These are phyloP conservation scores for Tulasnella sp. DNA, from an alignment of 768 basidiomycete genomes.

Conservation along the genomic window DNA sequence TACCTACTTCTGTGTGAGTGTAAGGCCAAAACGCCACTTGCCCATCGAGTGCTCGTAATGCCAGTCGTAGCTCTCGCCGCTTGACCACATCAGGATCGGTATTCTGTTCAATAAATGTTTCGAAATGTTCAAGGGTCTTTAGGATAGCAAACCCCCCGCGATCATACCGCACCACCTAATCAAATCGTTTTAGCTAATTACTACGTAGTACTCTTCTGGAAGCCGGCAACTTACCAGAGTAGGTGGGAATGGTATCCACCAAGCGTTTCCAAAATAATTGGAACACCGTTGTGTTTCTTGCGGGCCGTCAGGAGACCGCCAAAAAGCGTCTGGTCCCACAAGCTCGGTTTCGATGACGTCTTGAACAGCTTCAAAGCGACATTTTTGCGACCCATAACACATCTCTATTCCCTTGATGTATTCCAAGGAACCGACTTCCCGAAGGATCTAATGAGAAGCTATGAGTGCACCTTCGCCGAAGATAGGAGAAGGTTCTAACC, in stretches of 20 bases:
- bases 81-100: slow-evolving; percentile 35
- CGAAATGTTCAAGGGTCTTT: slow-evolving; percentile 37
- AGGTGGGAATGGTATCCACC: slow-evolving; percentile 72
- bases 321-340: slow-evolving; percentile 63
- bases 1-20: slow-evolving; percentile 38
- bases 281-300: slow-evolving; percentile 29
- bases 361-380: slow-evolving; percentile 37
- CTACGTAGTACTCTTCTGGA: background rate
- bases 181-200: background rate
- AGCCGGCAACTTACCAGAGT: slow-evolving; percentile 35
- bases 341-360: slow-evolving; percentile 42
- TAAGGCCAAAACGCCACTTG: slow-evolving; percentile 52
- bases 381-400: slow-evolving; percentile 35
- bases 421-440: slow-evolving; percentile 46
- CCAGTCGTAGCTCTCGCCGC: slow-evolving; percentile 45
- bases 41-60: slow-evolving; percentile 53
- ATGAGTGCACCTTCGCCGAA: background rate
- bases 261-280: slow-evolving; percentile 59
- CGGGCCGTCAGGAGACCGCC: slow-evolving; percentile 30
- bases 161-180: slow-evolving; percentile 55
- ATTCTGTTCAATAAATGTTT: slow-evolving; percentile 51
- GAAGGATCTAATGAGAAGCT: slow-evolving; percentile 41
- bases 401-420: slow-evolving; percentile 44
- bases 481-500: slow-evolving; percentile 27
- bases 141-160: slow-evolving; percentile 41